Evolutionary conservation across 2,329 filamentous ascomycete species (phyloP), one percentile per base, ranked within the genome.

Genomic region (Dactylellina haptotyla): DNA sequence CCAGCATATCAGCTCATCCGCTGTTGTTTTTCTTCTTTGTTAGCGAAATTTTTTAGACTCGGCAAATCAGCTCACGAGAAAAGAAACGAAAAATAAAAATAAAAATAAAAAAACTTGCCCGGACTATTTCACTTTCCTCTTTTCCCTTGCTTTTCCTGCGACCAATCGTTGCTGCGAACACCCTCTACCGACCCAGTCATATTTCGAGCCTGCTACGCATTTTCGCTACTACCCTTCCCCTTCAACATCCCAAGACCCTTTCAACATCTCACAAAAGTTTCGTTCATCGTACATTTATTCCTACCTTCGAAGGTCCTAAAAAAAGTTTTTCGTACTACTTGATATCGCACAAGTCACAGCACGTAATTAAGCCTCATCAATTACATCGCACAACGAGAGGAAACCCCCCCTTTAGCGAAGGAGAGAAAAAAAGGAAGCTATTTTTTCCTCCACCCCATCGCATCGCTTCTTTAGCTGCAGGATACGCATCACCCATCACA

Each of bases 351-450:
- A 71, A 64, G 50, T 57, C 65, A 51, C 30, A 70, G 57, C 66
- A 71, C 57, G 51, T 64, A 71, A 63, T 72, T 71, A 72, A 72
- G 67, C 67, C 67, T 72, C 67, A 72, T 71, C 57, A 39, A 57
- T 43, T 34, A 16, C 43, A 64, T 59, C 67, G 59, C 45, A 65
- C 51, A 64, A 57, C 58, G 51, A 71, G 23, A 61, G 16, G 46
- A 43, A 30, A 20, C 25, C 8, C 43, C 67, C 58, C 53, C 66
- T 63, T 64, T 53, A 65, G 63, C 67, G 45, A 63, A 53, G 37
- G 50, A 34, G 20, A 43, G 30, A 50, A 34, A 51, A 43, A 30
- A 69, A 61, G 45, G 58, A 64, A 63, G 58, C 58, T 58, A 57
- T 56, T 39, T 50, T 62, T 62, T 63, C 26, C 53, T 37, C 41